phyloP scores from a whole-genome alignment of 1,284 basidiomycete genomes.

The Ganoderma boninense region DNA sequence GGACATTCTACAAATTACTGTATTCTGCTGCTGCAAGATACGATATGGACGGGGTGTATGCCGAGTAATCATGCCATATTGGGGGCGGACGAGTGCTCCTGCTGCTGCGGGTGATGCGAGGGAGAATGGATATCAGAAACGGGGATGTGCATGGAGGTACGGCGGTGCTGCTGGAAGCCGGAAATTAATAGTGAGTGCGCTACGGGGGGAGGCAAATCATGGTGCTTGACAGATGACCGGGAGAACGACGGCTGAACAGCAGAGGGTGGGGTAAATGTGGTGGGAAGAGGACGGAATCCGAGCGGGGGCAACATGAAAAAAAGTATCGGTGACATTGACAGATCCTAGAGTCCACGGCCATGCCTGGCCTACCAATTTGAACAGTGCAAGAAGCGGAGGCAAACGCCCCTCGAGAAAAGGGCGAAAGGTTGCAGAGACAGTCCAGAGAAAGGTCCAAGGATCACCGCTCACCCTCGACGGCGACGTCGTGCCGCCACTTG shows the following conservation, averaged over 20 bases:
- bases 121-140: constrained; percentile 1
- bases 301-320: constrained; percentile 14
- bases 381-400: background rate
- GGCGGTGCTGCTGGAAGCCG: background rate
- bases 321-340: background rate
- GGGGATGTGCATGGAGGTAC: constrained; percentile 1
- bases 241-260: background rate
- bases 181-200: constrained; percentile 17
- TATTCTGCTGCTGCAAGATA: constrained; percentile 37
- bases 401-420: background rate
- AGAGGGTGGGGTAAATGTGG: no score
- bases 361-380: constrained; percentile 13
- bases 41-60: constrained; percentile 24
- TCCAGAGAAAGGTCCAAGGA: background rate
- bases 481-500: constrained; percentile 80
- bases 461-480: constrained; percentile 62
- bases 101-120: background rate
- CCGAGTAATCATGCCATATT: background rate
- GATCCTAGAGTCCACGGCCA: constrained; percentile 15
- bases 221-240: constrained; percentile 2
- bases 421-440: background rate
- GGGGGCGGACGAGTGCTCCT: background rate
- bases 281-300: background rate
- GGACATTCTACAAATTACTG: constrained; percentile 41
- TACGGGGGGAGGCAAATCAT: constrained; percentile 12